Evolutionary conservation across 257 asterid genomes (phyloP).

Genomic region (Solanum verrucosum): DNA sequence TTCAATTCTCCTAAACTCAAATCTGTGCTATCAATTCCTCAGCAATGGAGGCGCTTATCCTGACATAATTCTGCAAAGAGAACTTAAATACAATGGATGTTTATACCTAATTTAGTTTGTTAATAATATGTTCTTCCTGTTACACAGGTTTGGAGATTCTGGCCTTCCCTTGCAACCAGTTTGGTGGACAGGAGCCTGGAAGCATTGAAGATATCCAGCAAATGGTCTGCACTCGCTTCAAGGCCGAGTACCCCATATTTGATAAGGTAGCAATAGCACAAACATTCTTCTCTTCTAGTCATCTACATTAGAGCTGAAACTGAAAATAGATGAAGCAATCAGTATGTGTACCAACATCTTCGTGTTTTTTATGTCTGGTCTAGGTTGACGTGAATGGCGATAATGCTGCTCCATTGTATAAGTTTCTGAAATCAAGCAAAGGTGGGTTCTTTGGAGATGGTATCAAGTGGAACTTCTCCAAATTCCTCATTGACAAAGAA

Average conservation of each 20-base stretch:
- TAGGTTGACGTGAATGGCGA: constrained; percentile 83
- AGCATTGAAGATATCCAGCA: constrained; percentile 67
- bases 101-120: background rate
- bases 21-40: background rate
- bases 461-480: constrained; percentile 87
- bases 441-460: constrained; percentile 64
- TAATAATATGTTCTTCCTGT: background rate
- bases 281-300: background rate
- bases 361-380: background rate
- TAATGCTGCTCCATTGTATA: constrained; percentile 61
- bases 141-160: constrained; percentile 72
- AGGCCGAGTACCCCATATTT: constrained; percentile 84
- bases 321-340: background rate
- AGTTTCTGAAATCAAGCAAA: constrained; percentile 66
- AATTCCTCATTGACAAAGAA: constrained; percentile 72
- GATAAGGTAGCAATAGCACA: constrained; percentile 45
- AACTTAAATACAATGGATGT: background rate
- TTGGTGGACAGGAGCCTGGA: constrained; percentile 91
- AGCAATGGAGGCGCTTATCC: background rate
- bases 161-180: constrained; percentile 97
- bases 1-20: background rate
- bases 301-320: background rate
- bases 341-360: background rate
- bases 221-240: constrained; percentile 81
- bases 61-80: background rate